These are phyloP conservation scores for Verticillium klebahnii DNA, from an alignment of 2,329 filamentous ascomycete genomes.

Conservation along the genomic window DNA sequence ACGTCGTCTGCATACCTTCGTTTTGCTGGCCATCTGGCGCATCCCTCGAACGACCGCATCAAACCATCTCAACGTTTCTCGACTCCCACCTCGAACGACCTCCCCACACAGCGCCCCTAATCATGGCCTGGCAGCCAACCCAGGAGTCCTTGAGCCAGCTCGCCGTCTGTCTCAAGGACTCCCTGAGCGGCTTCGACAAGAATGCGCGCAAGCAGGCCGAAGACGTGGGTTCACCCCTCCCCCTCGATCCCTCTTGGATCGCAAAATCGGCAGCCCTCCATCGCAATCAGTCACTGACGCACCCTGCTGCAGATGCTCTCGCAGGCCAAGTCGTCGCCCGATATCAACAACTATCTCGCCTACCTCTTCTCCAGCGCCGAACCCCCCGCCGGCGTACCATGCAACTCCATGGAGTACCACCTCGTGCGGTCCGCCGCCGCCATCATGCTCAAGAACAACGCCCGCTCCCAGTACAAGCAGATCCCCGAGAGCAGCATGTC, in stretches of 20 bases:
- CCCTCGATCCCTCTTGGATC: not conserved
- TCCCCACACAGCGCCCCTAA: constrained; percentile 8
- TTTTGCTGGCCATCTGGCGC: not conserved
- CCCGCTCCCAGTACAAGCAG: constrained; percentile 68
- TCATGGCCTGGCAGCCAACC: constrained; percentile 90
- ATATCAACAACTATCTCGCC: constrained; percentile 96
- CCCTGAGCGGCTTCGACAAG: constrained; percentile 78
- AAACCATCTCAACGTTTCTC: not conserved
- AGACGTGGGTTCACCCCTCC: constrained; percentile 45
- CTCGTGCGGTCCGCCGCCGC: constrained; percentile 81
- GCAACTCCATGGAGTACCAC: constrained; percentile 59
- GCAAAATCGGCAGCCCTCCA: not conserved
- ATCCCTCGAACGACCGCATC: not conserved
- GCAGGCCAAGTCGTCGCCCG: constrained; percentile 81
- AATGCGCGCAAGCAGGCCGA: constrained; percentile 85
- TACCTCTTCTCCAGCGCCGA: constrained; percentile 77
- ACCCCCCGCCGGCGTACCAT: constrained; percentile 55
- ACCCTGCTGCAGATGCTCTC: constrained; percentile 70
- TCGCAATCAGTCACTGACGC: constrained; percentile 14
- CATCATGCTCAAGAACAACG: constrained; percentile 93
- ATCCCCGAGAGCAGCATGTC: constrained; percentile 69
- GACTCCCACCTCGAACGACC: constrained; percentile 7
- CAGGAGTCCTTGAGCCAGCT: constrained; percentile 86
- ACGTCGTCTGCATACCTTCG: not conserved
- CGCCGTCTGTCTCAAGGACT: constrained; percentile 84